Base-by-base conservation (phyloP, 108 stramenopile genomes). In the Cyclotella choctawhatcheeana region DNA sequence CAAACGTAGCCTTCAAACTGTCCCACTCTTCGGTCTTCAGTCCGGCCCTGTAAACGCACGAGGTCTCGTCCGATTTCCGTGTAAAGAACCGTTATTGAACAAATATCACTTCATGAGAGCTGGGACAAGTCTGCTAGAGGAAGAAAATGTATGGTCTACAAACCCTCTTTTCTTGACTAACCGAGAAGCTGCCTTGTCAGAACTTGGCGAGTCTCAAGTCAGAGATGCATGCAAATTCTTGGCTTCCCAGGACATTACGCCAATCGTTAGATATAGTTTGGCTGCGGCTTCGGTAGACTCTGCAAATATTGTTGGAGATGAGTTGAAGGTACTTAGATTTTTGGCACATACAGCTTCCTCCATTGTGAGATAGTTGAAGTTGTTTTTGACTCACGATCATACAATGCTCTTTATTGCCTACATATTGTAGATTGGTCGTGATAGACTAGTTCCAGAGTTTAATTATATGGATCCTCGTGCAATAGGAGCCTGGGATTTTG, bases 121-220 rank as follows among this genome's bases (percentile, higher is more conserved):
- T 1, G 92, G 92, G 0, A 52, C 73, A 27, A 79, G 75, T 31
- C 56, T 90, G 14, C 65, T 93, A 58, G 92, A 93, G 76, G 76
- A 81, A 37, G 84, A 91, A 17, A 84, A 88, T 44, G 80, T 93
- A 5, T 87, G 80, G 79, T 75, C 77, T 14, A 93, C 92, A 53
- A 93, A 93, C 76, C 88, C 92, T 5, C 58, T 93, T 16, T 89
- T 89, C 59, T 48, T 88, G 58, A 93, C 92, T 1, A 93, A 93
- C 51, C 77, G 92, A 32, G 92, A 93, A 40, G 83, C 85, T 35
- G 92, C 89, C 0, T 47, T 93, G 8, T 77, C 80, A 8, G 76
- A 76, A 16, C 30, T 55, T 8, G 89, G 92, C 13, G 48, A 83
- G 30, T 67, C 61, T 8, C 85, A 89, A 76, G 81, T 90, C 64